Conservation (phyloP, 352 stramenopile genomes). For the Phytophthora boehmeriae region DNA sequence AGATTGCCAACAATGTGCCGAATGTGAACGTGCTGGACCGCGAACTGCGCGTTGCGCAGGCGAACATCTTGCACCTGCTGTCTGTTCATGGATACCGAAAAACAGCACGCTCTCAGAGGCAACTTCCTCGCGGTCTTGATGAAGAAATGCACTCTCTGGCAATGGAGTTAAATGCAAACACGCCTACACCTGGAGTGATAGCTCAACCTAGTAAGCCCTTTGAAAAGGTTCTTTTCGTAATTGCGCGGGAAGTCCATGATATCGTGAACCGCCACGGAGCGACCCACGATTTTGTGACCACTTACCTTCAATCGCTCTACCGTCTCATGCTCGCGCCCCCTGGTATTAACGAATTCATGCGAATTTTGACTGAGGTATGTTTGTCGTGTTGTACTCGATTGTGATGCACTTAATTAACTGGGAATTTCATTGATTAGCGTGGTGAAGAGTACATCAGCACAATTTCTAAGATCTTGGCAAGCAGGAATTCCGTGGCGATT, state of each 20-base stretch:
- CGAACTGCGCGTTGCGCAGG: conserved; percentile 71
- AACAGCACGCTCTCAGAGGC: conserved; percentile 61
- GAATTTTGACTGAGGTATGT: conserved; percentile 74
- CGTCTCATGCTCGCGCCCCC: conserved; percentile 63
- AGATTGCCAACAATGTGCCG: conserved; percentile 37
- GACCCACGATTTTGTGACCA: conserved; percentile 67
- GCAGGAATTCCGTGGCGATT: conserved; percentile 52
- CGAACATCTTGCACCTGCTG: conserved; percentile 66
- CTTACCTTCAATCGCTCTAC: conserved; percentile 81
- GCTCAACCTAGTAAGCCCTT: conserved; percentile 79
- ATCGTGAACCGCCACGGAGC: conserved; percentile 63
- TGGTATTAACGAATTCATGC: conserved; percentile 78
- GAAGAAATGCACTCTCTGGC: conserved; percentile 79
- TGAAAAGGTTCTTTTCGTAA: conserved; percentile 69
- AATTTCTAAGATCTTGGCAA: conserved; percentile 68
- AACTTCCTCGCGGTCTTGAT: conserved; percentile 68
- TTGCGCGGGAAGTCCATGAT: conserved; percentile 75
- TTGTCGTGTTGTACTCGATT: conserved; percentile 1
- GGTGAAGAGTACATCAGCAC: conserved; percentile 74
- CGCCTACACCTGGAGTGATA: conserved; percentile 70
- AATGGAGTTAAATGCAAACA: conserved; percentile 83
- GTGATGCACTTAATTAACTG: conserved; percentile 1
- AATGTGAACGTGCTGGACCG: conserved; percentile 67
- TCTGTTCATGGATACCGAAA: conserved; percentile 65
- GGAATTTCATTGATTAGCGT: conserved; percentile 41